Percentiles rank a stretch among this genome's conserved stretches.
Evolutionary conservation across 2,329 filamentous ascomycete species (phyloP).

Genomic region (Verticillium albo-atrum): DNA sequence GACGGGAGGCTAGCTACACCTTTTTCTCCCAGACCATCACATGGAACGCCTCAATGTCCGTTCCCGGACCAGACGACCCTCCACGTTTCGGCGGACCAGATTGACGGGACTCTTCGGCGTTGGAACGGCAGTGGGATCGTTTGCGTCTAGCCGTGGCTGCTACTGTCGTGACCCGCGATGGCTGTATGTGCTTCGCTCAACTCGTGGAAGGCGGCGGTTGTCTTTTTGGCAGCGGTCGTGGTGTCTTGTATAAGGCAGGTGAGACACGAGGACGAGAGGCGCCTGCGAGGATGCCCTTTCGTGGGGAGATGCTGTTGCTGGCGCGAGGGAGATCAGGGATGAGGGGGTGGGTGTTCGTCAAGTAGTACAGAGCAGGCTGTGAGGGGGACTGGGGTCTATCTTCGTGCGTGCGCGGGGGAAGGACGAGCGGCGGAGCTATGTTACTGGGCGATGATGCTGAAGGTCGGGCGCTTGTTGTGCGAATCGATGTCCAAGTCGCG

Average conservation of each 20-base stretch:
- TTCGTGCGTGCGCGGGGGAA: conserved; percentile 9
- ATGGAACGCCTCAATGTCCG: conserved; percentile 27
- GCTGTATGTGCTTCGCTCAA: conserved; percentile 5
- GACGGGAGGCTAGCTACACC: conserved; percentile 24
- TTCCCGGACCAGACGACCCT: conserved; percentile 20
- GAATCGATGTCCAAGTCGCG: not conserved
- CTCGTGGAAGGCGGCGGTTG: not conserved
- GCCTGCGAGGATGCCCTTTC: not conserved
- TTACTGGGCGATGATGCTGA: not conserved
- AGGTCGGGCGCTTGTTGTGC: conserved; percentile 30
- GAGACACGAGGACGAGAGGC: not conserved
- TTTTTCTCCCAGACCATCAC: conserved; percentile 29
- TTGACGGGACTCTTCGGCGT: conserved; percentile 6
- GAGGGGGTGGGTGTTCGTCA: not conserved
- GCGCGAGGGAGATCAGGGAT: not conserved
- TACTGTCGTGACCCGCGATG: conserved; percentile 6
- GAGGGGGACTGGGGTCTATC: conserved; percentile 7
- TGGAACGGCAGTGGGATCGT: conserved; percentile 1
- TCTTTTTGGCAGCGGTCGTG: not conserved
- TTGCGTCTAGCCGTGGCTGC: conserved; percentile 5
- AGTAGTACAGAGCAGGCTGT: conserved; percentile 6
- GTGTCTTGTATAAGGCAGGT: conserved; percentile 3
- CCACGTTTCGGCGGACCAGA: conserved; percentile 13
- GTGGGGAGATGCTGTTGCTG: not conserved
- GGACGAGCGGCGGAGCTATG: conserved; percentile 6